These are phyloP conservation scores for Aschersonia sp. DNA, from an alignment of 2,329 filamentous ascomycete genomes.

Conservation along the genomic window DNA sequence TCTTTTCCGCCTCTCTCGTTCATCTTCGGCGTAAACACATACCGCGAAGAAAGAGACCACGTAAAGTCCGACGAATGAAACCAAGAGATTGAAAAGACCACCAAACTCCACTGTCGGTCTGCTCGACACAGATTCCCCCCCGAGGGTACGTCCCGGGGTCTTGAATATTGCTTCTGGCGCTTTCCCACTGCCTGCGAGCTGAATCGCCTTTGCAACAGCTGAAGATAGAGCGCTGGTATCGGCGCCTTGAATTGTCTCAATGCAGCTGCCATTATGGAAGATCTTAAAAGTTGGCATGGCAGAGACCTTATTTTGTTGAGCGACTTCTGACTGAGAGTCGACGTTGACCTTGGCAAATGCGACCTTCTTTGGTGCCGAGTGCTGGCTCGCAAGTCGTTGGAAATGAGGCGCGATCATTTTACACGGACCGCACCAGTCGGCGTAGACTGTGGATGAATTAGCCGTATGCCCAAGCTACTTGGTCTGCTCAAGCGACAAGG, in stretches of 20 bases:
- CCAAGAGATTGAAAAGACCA: constrained; percentile 30
- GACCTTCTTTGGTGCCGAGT: constrained; percentile 10
- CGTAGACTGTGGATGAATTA: constrained; percentile 70
- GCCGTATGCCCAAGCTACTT: constrained; percentile 82
- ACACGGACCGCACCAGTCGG: constrained; percentile 36
- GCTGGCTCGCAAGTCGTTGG: constrained; percentile 29
- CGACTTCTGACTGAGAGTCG: constrained; percentile 10
- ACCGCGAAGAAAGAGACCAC: constrained; percentile 46
- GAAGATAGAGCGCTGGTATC: constrained; percentile 61
- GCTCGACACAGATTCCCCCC: constrained; percentile 18
- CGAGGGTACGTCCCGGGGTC: constrained; percentile 42
- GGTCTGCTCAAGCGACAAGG: not conserved
- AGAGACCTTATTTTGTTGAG: constrained; percentile 60
- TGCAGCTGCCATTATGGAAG: constrained; percentile 59
- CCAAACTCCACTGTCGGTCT: constrained; percentile 20
- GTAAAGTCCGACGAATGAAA: constrained; percentile 46
- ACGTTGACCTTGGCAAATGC: constrained; percentile 10
- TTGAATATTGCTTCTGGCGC: constrained; percentile 31
- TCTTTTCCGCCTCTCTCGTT: not conserved
- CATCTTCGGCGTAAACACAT: constrained; percentile 14
- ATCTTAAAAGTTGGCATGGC: constrained; percentile 94
- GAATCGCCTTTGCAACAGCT: constrained; percentile 58
- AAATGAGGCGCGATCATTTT: constrained; percentile 31
- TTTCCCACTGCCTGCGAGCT: constrained; percentile 29
- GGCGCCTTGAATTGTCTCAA: constrained; percentile 68